Percentiles rank a stretch among this genome's conserved stretches.
These are phyloP conservation scores for Cucumis cinereus DNA, from an alignment of 306 rosid species.

Conservation along the genomic window DNA sequence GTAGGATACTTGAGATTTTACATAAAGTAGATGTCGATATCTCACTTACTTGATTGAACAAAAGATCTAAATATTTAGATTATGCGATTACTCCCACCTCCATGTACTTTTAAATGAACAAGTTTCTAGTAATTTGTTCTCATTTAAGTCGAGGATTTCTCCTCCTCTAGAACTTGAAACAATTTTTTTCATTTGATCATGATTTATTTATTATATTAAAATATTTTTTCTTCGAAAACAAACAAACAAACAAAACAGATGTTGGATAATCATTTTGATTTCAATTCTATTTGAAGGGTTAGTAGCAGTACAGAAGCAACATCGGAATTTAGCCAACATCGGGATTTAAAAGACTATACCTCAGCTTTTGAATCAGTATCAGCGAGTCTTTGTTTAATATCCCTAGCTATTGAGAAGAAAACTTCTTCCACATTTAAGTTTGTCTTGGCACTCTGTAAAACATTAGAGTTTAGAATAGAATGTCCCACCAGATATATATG, in stretches of 20 bases:
- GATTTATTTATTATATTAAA: background rate
- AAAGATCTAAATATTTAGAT: background rate
- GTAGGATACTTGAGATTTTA: background rate
- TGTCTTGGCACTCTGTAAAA: constrained; percentile 88
- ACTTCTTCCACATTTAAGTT: constrained; percentile 93
- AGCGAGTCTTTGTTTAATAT: constrained; percentile 89
- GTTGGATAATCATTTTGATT: background rate
- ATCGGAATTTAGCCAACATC: background rate
- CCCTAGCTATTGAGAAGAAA: constrained; percentile 94
- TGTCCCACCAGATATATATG: background rate
- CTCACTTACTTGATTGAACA: background rate
- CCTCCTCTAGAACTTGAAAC: background rate
- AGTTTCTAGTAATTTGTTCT: background rate
- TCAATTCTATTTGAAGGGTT: background rate
- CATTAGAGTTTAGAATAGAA: constrained; percentile 17
- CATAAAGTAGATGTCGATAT: background rate
- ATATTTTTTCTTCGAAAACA: background rate
- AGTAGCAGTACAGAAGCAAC: background rate
- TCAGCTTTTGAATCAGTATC: constrained; percentile 81
- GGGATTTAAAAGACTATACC: constrained; percentile 28
- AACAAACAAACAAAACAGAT: background rate
- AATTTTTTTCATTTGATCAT: background rate
- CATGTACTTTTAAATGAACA: background rate
- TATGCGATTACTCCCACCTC: background rate
- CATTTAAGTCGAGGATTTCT: background rate